Percentiles rank a stretch among this genome's conserved stretches.
phyloP scores from a whole-genome alignment of 2,329 filamentous ascomycete species.

The Ophiocordyceps sinensis region DNA sequence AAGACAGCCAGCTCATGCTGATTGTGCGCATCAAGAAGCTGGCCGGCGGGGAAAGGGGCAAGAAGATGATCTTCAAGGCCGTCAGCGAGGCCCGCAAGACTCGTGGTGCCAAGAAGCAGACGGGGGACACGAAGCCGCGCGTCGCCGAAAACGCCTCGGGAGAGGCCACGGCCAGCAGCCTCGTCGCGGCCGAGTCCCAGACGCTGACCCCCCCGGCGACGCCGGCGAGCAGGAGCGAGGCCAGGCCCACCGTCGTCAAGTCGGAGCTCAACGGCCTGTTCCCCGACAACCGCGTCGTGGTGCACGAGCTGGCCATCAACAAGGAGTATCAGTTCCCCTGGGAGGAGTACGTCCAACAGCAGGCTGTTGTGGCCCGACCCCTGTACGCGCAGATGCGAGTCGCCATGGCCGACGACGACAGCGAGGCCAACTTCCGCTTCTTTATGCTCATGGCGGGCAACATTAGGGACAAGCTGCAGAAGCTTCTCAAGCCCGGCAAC shows the following conservation, averaged over 20 bases:
- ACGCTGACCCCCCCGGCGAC: constrained; percentile 40
- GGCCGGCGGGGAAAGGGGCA: constrained; percentile 56
- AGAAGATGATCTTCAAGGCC: constrained; percentile 59
- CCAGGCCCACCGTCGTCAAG: constrained; percentile 21
- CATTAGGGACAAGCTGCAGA: constrained; percentile 57
- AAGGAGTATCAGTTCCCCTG: constrained; percentile 60
- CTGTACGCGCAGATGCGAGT: constrained; percentile 43
- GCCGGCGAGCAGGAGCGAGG: constrained; percentile 24
- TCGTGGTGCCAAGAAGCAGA: constrained; percentile 48
- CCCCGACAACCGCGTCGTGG: constrained; percentile 59
- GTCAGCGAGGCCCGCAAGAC: constrained; percentile 57
- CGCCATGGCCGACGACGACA: constrained; percentile 52
- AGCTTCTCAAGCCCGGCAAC: constrained; percentile 55
- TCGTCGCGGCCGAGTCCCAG: constrained; percentile 28
- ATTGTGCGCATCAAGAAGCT: constrained; percentile 69
- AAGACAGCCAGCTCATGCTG: constrained; percentile 66
- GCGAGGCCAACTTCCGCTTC: constrained; percentile 50
- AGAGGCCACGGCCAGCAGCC: constrained; percentile 20
- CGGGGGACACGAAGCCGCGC: constrained; percentile 57
- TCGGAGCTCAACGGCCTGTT: constrained; percentile 38
- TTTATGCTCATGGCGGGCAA: constrained; percentile 57
- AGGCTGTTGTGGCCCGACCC: constrained; percentile 31
- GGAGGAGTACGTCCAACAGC: constrained; percentile 43
- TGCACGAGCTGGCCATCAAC: constrained; percentile 70
- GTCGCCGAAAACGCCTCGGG: constrained; percentile 34